Evolutionary conservation across 805 yeast genomes (phyloP).

Genomic region (Wickerhamomyces tratensis): DNA sequence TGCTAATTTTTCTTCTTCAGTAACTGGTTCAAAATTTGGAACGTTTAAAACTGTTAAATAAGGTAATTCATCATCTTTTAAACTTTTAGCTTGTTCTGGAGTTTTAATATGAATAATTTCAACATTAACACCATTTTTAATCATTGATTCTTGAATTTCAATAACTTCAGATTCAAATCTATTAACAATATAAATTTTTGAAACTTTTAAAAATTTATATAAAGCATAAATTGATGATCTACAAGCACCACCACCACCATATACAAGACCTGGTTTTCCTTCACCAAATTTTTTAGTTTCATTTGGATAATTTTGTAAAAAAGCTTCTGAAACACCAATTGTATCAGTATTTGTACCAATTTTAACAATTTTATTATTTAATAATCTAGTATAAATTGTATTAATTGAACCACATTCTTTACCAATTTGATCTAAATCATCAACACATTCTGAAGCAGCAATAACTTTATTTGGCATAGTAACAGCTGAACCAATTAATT

Average conservation of each 20-base stretch:
- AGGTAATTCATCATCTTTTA: constrained; percentile 6
- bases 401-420: constrained; percentile 18
- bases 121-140: constrained; percentile 13
- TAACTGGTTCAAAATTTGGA: constrained; percentile 13
- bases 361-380: constrained; percentile 4
- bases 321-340: constrained; percentile 14
- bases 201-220: constrained; percentile 13
- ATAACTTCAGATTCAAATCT: constrained; percentile 14
- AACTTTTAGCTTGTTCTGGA: constrained; percentile 10
- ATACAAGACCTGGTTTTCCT: constrained; percentile 13
- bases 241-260: constrained; percentile 20
- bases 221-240: constrained; percentile 17
- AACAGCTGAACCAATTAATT: constrained; percentile 13
- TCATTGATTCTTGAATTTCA: constrained; percentile 9
- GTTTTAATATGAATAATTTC: constrained; percentile 14
- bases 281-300: constrained; percentile 4
- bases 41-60: constrained; percentile 13
- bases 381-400: constrained; percentile 12
- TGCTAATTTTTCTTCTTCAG: constrained; percentile 10
- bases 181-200: constrained; percentile 16
- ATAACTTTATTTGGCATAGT: constrained; percentile 18
- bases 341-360: constrained; percentile 19
- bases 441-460: constrained; percentile 11
- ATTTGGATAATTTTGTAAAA: constrained; percentile 11
- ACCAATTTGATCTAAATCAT: constrained; percentile 13